These are phyloP conservation scores for Aspergillus asperescens DNA, from an alignment of 495 filamentous ascomycete species.

Conservation along the genomic window DNA sequence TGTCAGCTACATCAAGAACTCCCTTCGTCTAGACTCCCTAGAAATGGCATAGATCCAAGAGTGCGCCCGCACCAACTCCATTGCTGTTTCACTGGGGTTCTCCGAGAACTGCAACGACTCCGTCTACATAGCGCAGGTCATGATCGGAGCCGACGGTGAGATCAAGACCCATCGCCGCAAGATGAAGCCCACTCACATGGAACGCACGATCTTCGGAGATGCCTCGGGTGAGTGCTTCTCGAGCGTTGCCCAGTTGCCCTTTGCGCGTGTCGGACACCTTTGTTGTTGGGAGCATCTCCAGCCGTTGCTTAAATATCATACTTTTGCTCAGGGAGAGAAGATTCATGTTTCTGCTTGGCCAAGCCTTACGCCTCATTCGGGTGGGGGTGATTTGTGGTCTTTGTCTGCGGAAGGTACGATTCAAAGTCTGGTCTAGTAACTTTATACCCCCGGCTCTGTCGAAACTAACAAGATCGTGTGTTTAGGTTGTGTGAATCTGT, in stretches of 20 bases:
- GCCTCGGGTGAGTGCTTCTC: slow-evolving; percentile 11
- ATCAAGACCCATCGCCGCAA: slow-evolving; percentile 47
- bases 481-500: too few relatives aligned
- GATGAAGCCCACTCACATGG: slow-evolving; percentile 55
- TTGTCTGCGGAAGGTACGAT: background rate
- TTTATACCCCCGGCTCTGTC: too few relatives aligned
- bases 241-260: slow-evolving; percentile 20
- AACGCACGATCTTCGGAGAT: slow-evolving; percentile 53
- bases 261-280: slow-evolving; percentile 24
- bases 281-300: slow-evolving; percentile 34
- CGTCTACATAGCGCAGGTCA: slow-evolving; percentile 51
- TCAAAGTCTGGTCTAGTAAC: too few relatives aligned
- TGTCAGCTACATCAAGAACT: slow-evolving; percentile 32
- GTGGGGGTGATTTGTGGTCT: background rate
- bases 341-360: slow-evolving; percentile 37
- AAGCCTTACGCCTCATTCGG: background rate
- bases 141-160: slow-evolving; percentile 44
- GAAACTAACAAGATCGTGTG: too few relatives aligned
- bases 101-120: slow-evolving; percentile 40
- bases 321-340: slow-evolving; percentile 29
- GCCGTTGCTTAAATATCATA: slow-evolving; percentile 32
- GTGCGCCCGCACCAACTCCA: slow-evolving; percentile 18
- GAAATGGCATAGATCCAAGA: slow-evolving; percentile 29
- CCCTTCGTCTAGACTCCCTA: slow-evolving; percentile 21
- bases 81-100: slow-evolving; percentile 42